Percentiles rank a stretch among this genome's conserved stretches.
Evolutionary conservation across 1,139 yeast genomes (phyloP).

Genomic region (Blastobotrys malaysiensis): DNA sequence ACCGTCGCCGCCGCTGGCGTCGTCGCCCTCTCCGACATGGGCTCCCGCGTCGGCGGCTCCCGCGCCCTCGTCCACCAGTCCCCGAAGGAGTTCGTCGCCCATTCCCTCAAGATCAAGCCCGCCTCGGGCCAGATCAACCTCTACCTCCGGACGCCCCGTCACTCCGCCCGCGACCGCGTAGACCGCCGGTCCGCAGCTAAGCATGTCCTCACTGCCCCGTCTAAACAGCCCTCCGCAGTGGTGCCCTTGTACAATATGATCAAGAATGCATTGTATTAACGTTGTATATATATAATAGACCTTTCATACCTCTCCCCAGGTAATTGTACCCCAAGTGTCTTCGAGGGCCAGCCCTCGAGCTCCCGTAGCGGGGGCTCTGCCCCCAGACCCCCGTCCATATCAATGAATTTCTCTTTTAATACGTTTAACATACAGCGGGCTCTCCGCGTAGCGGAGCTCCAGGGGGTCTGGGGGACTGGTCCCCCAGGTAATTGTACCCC

Average conservation of each 20-base stretch:
- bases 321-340: neutral
- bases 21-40: slow-evolving; percentile 11
- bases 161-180: neutral
- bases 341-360: no score
- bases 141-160: neutral
- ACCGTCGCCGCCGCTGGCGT: slow-evolving; percentile 18
- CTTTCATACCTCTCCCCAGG: neutral
- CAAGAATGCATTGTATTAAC: slow-evolving; percentile 10
- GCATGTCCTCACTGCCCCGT: neutral
- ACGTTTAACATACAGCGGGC: no score
- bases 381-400: no score
- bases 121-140: slow-evolving; percentile 3
- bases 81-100: neutral
- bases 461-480: no score
- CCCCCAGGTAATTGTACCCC: no score
- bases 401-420: no score
- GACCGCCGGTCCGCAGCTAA: neutral
- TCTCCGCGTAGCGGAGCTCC: no score
- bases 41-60: neutral
- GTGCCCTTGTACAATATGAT: slow-evolving; percentile 8
- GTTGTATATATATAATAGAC: slow-evolving; percentile 1
- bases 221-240: neutral
- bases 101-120: neutral
- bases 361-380: no score
- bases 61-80: neutral